Evolutionary conservation across 257 asterid species (phyloP).

Genomic region (Perilla frutescens): DNA sequence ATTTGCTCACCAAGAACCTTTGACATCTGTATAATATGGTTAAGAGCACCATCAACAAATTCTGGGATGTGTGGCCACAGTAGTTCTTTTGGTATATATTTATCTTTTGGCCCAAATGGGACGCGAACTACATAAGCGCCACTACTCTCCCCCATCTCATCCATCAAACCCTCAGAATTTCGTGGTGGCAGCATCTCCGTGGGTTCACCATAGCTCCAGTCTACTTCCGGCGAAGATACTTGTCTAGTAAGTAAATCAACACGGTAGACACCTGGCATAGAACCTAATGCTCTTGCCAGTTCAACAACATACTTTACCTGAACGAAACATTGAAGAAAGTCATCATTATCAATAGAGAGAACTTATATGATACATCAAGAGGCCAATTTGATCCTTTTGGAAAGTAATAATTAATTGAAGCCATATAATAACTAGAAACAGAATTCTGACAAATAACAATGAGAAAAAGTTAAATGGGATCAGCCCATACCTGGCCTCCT

Average conservation of each 20-base stretch:
- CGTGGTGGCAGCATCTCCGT: slow-evolving; percentile 83
- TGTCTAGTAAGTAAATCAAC: slow-evolving; percentile 94
- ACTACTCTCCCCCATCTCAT: slow-evolving; percentile 90
- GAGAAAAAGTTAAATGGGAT: slow-evolving; percentile 7
- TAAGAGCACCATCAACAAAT: slow-evolving; percentile 93
- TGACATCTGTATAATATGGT: slow-evolving; percentile 69
- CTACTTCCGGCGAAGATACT: slow-evolving; percentile 88
- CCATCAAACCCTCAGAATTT: slow-evolving; percentile 58
- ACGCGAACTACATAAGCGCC: slow-evolving; percentile 86
- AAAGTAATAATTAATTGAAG: not conserved
- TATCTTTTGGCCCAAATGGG: slow-evolving; percentile 90
- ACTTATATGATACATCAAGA: slow-evolving; percentile 27
- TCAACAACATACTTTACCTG: slow-evolving; percentile 94
- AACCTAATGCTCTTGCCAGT: slow-evolving; percentile 91
- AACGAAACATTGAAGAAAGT: slow-evolving; percentile 32
- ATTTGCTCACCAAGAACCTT: slow-evolving; percentile 97
- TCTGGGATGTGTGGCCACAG: slow-evolving; percentile 92
- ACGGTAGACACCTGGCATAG: slow-evolving; percentile 94
- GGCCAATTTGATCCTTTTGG: not conserved
- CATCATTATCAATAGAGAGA: slow-evolving; percentile 12
- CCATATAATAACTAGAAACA: not conserved
- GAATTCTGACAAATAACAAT: not conserved
- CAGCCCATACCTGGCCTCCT: slow-evolving; percentile 80
- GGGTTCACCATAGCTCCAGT: slow-evolving; percentile 93
- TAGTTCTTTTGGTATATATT: slow-evolving; percentile 80